Evolutionary conservation across 2,329 filamentous ascomycete genomes (phyloP), one percentile per base, ranked within the genome.

Genomic region (Pseudomassariella vexata): DNA sequence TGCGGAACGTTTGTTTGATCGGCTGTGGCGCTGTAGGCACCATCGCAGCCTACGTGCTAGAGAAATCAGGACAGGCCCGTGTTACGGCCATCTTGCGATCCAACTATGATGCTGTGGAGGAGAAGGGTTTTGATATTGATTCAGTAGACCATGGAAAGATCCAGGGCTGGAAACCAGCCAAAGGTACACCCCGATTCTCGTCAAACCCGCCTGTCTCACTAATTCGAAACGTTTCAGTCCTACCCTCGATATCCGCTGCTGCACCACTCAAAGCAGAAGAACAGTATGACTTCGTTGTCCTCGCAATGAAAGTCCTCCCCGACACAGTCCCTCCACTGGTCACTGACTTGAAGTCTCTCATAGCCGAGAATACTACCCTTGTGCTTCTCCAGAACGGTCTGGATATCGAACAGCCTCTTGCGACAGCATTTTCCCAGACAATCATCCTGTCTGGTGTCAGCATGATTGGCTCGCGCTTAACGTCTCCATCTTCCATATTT

Each of bases 331-430:
- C 58, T 1, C 73, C 76, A 0, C 59, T 55, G 0, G 52, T 71
- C 1, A 46, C 59, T 23, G 64, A 72, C 2, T 48, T 76, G 19
- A 65, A 79, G 17, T 73, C 71, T 2, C 54, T 80, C 1, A 70
- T 66, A 0, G 59, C 63, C 1, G 60, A 58, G 2, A 55, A 65
- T 16, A 77, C 74, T 0, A 60, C 60, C 18, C 68, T 81, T 26
- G 59, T 79, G 0, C 61, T 81, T 6, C 55, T 76, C 5, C 76
- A 81, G 39, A 81, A 81, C 44, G 76, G 76, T 1, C 53, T 80
- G n/a, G 76, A 79, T 43, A 79, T 80, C 39, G 73, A 80, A 40
- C 65, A 61, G 24, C 71, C 73, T 0, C 46, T 79, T 14, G 46
- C 71, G 12, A 35, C 46, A 1, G 50, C 54, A 1, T 77, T 76